Base-by-base conservation (phyloP, 495 filamentous ascomycete species). In the Aspergillus nanangensis region DNA sequence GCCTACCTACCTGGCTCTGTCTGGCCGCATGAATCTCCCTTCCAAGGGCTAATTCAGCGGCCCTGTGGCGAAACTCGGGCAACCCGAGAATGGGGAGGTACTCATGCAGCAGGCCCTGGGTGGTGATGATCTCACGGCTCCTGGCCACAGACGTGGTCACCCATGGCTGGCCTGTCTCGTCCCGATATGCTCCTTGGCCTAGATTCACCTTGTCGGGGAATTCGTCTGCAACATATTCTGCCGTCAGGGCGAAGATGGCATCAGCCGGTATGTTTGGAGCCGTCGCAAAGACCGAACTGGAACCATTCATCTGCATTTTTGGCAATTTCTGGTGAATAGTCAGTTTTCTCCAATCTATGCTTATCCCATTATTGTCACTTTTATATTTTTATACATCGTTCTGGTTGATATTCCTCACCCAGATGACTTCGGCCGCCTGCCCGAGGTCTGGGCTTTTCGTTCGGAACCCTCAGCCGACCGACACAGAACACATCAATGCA, bases 151-250 rank as follows among this genome's bases (percentile, higher is more conserved):
- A 58, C 0, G 67, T 60, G 2, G 73, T 54, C 8, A 71, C 47
- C 71, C 70, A 75, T 8, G 71, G 69, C 11, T 66, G 54, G 1
- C 58, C 69, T 37, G 66, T 39, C 18, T 60, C 56, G 24, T 72
- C 67, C 2, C 65, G 62, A 38, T 73, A 75, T 7, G 65, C 57
- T 8, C 66, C 62, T 22, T 62, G 60, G 13, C 67, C 64, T 2
- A 72, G 43, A 22, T 66, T 68, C 14, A 68, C 67, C 32, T 69
- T 69, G 8, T 54, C 37, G 1, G 59, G 55, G 35, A 22, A 50
- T 8, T 37, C n/a, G 44, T 69, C 63, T n/a, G 56, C 48, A 1
- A 50, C 15, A 27, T 69, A 71, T 41, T 57, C 42, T 8, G 57
- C 60, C 9, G 64, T 68, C 5, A 66, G 42, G 0, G 53, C 62